These are phyloP conservation scores for Candida peoriensis DNA, from an alignment of 805 yeast genomes.

Conservation along the genomic window DNA sequence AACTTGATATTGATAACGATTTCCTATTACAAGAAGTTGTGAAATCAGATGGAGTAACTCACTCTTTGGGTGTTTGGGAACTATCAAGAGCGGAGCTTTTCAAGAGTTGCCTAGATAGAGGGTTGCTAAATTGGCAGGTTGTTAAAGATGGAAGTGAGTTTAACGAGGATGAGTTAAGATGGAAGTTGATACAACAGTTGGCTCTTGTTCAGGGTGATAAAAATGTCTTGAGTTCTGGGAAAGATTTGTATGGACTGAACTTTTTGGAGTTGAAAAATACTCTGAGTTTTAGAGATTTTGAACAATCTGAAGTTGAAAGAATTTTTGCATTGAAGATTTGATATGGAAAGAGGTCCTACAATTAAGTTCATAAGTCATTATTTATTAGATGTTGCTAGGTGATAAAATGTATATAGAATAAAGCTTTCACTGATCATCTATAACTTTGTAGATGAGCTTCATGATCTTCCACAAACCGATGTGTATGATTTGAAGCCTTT, in stretches of 20 bases:
- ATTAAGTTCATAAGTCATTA: no score
- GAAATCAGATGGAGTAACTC: slow-evolving; percentile 24
- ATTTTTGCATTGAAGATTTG: background rate
- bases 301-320: slow-evolving; percentile 1
- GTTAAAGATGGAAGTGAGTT: slow-evolving; percentile 27
- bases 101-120: slow-evolving; percentile 51
- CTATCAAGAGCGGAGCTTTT: slow-evolving; percentile 47
- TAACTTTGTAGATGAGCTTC: background rate
- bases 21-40: slow-evolving; percentile 23
- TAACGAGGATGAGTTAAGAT: slow-evolving; percentile 30
- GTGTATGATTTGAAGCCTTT: background rate
- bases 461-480: background rate
- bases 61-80: slow-evolving; percentile 42
- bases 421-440: no score
- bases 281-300: slow-evolving; percentile 6
- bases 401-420: no score
- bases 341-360: no score
- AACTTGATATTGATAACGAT: slow-evolving; percentile 49
- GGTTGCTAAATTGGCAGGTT: slow-evolving; percentile 36
- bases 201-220: slow-evolving; percentile 22
- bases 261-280: slow-evolving; percentile 11
- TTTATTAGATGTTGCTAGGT: no score
- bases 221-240: slow-evolving; percentile 5
- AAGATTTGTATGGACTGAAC: slow-evolving; percentile 31
- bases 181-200: slow-evolving; percentile 35